Conservation (phyloP, 441 rosid genomes). For the Syzygium malaccense region DNA sequence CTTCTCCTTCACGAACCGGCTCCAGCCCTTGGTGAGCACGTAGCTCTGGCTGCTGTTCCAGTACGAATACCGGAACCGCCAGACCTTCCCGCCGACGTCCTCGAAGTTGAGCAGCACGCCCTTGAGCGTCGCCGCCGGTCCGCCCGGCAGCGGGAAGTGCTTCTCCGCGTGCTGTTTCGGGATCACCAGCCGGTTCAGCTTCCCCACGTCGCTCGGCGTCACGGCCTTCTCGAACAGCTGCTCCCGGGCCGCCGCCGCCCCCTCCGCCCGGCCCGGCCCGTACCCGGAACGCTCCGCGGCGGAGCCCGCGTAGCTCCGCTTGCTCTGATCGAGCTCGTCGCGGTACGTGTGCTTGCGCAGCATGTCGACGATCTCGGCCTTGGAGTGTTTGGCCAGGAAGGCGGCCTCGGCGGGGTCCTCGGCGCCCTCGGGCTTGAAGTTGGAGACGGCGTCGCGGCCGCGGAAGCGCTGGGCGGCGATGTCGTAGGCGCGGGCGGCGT, state of each 20-base stretch:
- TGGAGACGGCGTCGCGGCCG: conserved; percentile 2
- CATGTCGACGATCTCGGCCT: conserved; percentile 1
- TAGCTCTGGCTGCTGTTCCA: background rate
- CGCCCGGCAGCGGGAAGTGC: conserved; percentile 6
- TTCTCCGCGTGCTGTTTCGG: background rate
- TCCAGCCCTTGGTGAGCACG: conserved; percentile 2
- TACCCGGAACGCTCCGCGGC: background rate
- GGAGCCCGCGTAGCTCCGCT: background rate
- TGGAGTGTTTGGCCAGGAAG: background rate
- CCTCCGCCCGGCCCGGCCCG: background rate
- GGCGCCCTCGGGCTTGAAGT: background rate
- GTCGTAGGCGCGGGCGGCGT: conserved; percentile 1
- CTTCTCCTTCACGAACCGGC: conserved; percentile 4
- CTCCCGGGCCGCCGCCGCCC: background rate
- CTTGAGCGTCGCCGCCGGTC: background rate
- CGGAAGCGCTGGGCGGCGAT: conserved; percentile 1
- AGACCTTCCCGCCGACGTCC: background rate
- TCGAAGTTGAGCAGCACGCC: background rate
- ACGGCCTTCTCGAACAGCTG: conserved; percentile 5
- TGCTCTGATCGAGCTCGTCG: conserved; percentile 4
- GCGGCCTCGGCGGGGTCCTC: background rate
- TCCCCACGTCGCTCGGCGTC: conserved; percentile 3
- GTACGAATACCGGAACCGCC: conserved; percentile 2
- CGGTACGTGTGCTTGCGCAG: background rate
- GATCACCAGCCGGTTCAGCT: conserved; percentile 3